These are phyloP conservation scores for Naumovozyma baii DNA, from an alignment of 805 yeast species.

Conservation along the genomic window DNA sequence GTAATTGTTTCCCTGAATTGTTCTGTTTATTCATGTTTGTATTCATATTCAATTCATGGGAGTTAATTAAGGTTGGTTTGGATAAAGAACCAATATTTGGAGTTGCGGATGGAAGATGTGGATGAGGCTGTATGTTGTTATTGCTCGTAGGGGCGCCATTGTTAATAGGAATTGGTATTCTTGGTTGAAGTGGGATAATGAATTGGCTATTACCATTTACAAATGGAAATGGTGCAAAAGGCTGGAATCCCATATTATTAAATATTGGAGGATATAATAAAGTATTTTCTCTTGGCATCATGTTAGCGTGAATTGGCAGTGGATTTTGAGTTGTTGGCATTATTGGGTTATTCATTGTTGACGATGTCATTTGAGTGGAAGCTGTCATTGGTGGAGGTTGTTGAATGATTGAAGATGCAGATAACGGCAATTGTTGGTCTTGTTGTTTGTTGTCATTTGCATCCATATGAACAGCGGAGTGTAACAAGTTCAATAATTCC, in stretches of 20 bases:
- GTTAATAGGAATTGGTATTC: constrained; percentile 10
- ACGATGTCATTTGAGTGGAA: not conserved
- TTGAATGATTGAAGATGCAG: not conserved
- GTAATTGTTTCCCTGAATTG: constrained; percentile 2
- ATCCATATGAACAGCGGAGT: constrained; percentile 32
- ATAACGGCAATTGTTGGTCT: not conserved
- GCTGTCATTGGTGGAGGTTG: not conserved
- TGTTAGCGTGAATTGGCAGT: not conserved
- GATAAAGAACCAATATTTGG: constrained; percentile 35
- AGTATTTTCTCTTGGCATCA: too few species aligned
- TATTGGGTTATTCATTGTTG: constrained; percentile 5
- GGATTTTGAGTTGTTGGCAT: constrained; percentile 7
- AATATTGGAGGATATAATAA: constrained; percentile 1
- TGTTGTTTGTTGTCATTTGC: constrained; percentile 3
- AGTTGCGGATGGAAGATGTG: constrained; percentile 15
- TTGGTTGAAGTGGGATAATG: constrained; percentile 5
- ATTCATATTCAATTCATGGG: constrained; percentile 10
- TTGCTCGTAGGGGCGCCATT: not conserved
- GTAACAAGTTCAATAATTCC: constrained; percentile 57
- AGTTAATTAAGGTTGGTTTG: constrained; percentile 27
- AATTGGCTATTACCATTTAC: constrained; percentile 15
- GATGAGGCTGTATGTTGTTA: constrained; percentile 7
- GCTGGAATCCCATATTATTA: constrained; percentile 15
- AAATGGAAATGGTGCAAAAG: constrained; percentile 29
- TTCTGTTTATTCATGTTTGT: constrained; percentile 32